phyloP scores from a whole-genome alignment of 345 rosid genomes.

The Cardamine resedifolia region DNA sequence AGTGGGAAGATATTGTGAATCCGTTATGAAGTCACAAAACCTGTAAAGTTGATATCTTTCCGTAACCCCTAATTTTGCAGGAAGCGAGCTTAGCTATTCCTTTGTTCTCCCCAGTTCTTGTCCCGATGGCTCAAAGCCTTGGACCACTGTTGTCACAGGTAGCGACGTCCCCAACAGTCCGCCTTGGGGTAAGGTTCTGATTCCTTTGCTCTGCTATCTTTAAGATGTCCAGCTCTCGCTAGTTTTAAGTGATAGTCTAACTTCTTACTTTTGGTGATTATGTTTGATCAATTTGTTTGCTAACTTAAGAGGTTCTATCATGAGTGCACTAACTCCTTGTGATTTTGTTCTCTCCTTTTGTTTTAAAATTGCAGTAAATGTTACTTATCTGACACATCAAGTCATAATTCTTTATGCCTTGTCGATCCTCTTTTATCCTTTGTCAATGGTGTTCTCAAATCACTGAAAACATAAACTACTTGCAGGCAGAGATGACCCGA shows the following conservation, averaged over 20 bases:
- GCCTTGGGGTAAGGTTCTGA: conserved; percentile 68
- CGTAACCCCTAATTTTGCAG: conserved; percentile 43
- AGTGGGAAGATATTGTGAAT: neutral
- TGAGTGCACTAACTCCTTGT: neutral
- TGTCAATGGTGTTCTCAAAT: neutral
- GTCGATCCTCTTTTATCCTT: neutral
- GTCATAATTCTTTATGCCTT: neutral
- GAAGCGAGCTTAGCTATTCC: conserved; percentile 91
- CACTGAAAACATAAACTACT: conserved; percentile 13
- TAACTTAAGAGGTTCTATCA: conserved; percentile 1
- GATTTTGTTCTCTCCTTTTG: neutral
- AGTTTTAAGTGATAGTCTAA: neutral
- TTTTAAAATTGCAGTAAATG: neutral
- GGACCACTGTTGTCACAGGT: conserved; percentile 87
- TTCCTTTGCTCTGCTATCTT: conserved; percentile 12
- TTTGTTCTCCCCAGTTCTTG: conserved; percentile 91
- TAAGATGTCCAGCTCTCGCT: neutral
- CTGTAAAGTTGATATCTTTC: conserved; percentile 1
- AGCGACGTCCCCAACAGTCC: conserved; percentile 71
- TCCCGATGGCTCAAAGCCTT: conserved; percentile 88
- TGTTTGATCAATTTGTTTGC: conserved; percentile 5
- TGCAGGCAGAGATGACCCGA: conserved; percentile 94
- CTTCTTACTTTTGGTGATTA: neutral
- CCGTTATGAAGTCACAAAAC: neutral
- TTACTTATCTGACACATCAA: conserved; percentile 11